These are phyloP conservation scores for Beauveria caledonica DNA, from an alignment of 2,329 filamentous ascomycete genomes.

Conservation along the genomic window DNA sequence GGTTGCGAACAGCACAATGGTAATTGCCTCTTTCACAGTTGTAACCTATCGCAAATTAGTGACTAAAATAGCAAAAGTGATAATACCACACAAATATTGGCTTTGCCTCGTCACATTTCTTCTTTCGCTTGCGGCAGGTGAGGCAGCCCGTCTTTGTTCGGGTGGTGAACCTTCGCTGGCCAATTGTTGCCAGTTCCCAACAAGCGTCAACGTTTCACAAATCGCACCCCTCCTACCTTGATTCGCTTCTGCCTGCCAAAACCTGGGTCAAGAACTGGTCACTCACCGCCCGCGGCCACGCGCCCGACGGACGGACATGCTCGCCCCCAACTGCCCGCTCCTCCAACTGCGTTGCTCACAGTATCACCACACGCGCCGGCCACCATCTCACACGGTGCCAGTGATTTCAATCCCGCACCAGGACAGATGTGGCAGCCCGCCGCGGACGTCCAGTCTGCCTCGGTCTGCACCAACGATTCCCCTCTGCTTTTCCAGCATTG, in stretches of 20 bases:
- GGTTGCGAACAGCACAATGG: too few species aligned
- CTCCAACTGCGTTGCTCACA: too few species aligned
- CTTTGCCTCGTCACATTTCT: constrained; percentile 94
- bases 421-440: background rate
- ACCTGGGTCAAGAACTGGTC: too few species aligned
- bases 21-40: too few species aligned
- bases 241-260: background rate
- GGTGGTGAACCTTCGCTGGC: constrained; percentile 82
- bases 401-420: background rate
- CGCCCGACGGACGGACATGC: background rate
- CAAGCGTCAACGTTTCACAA: background rate
- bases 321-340: background rate
- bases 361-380: background rate
- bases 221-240: background rate
- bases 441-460: background rate
- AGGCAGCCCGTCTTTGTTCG: constrained; percentile 92
- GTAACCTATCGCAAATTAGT: constrained; percentile 47
- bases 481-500: background rate
- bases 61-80: background rate
- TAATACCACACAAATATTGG: constrained; percentile 65
- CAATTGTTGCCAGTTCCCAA: too few species aligned
- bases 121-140: constrained; percentile 85
- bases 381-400: background rate
- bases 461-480: background rate
- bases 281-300: background rate